Evolutionary conservation across 1,284 basidiomycete species (phyloP).

Genomic region (Inonotus obliquus): DNA sequence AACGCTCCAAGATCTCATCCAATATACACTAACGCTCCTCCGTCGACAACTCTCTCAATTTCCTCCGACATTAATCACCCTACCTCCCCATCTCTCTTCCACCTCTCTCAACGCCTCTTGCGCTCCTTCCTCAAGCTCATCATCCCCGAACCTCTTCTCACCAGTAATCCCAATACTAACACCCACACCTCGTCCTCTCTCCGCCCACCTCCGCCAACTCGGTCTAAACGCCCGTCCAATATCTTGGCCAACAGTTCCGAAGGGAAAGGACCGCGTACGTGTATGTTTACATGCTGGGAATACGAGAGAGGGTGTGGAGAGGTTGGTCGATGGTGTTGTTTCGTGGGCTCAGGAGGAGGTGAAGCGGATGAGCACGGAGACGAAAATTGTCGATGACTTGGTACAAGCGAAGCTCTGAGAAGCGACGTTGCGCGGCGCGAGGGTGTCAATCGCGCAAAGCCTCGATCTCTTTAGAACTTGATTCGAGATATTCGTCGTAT

Average conservation of each 20-base stretch:
- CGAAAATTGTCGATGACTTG: not conserved
- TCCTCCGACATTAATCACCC: conserved; percentile 37
- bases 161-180: conserved; percentile 90
- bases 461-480: conserved; percentile 55
- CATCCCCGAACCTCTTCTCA: conserved; percentile 3
- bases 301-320: conserved; percentile 56
- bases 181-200: conserved; percentile 64
- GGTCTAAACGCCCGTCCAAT: conserved; percentile 78
- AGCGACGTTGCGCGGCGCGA: not conserved
- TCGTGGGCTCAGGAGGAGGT: conserved; percentile 40
- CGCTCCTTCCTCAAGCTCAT: conserved; percentile 8
- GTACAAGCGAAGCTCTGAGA: conserved; percentile 17
- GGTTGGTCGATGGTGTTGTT: conserved; percentile 44
- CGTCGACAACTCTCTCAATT: conserved; percentile 32
- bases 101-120: too few species aligned
- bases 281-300: conserved; percentile 82
- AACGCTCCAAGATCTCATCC: conserved; percentile 36
- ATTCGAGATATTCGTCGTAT: conserved; percentile 52
- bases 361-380: not conserved
- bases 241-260: conserved; percentile 80
- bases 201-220: conserved; percentile 53
- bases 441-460: conserved; percentile 50
- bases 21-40: conserved; percentile 35
- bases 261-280: conserved; percentile 76
- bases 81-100: conserved; percentile 34